These are phyloP conservation scores for Penicillium digitatum DNA, from an alignment of 2,329 filamentous ascomycete species.

Conservation along the genomic window DNA sequence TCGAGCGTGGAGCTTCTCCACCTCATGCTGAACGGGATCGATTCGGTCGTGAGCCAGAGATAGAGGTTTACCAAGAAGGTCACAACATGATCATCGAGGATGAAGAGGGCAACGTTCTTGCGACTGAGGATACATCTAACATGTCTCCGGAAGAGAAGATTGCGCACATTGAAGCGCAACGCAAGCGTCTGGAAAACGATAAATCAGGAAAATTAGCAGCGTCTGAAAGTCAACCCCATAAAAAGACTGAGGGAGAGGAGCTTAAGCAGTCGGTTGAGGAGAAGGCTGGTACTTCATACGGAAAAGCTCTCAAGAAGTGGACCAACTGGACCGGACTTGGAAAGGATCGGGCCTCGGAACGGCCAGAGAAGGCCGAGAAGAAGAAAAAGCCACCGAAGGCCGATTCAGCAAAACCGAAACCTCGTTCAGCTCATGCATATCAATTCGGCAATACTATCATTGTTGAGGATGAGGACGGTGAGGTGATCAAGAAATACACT, in stretches of 20 bases:
- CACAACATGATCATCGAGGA: slow-evolving; percentile 77
- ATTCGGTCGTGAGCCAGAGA: slow-evolving; percentile 35
- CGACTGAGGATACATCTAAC: slow-evolving; percentile 53
- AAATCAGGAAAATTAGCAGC: slow-evolving; percentile 44
- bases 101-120: slow-evolving; percentile 78
- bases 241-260: slow-evolving; percentile 45
- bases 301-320: slow-evolving; percentile 47
- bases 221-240: slow-evolving; percentile 43
- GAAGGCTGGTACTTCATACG: slow-evolving; percentile 32
- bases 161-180: slow-evolving; percentile 53
- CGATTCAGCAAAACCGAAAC: slow-evolving; percentile 22
- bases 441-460: slow-evolving; percentile 69
- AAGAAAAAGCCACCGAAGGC: slow-evolving; percentile 16
- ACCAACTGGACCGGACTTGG: slow-evolving; percentile 44
- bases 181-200: slow-evolving; percentile 53
- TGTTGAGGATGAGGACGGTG: slow-evolving; percentile 64
- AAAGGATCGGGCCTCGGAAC: slow-evolving; percentile 29
- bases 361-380: slow-evolving; percentile 23
- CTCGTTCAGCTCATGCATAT: slow-evolving; percentile 60
- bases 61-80: slow-evolving; percentile 79
- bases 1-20: slow-evolving; percentile 40
- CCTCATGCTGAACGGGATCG: slow-evolving; percentile 31
- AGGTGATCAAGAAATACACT: slow-evolving; percentile 66
- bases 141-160: slow-evolving; percentile 56
- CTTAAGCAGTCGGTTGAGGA: slow-evolving; percentile 38